Evolutionary conservation across 495 filamentous ascomycete species (phyloP), one percentile per base, ranked within the genome.

Genomic region (Rostrohypoxylon terebratum): DNA sequence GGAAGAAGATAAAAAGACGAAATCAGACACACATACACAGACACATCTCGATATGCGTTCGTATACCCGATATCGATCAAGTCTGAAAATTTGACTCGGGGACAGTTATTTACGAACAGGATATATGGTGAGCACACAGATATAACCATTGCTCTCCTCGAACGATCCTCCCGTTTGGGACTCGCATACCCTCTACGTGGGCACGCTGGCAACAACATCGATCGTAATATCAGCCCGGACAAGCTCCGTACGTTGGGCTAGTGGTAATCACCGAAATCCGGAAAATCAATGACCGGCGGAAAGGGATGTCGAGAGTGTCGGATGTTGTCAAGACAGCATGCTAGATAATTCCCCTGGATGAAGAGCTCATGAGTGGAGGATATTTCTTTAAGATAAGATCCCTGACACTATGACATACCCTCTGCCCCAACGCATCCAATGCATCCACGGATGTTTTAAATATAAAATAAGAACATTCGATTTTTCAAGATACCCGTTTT

Each of bases 401-500:
- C 47, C 2, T 25, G 14, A n/a, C 14, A 5, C 28, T 5, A 5
- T 5, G 6, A 28, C 28, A 28, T 28, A 28, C 6, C 28, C 16
- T 45, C 42, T 45, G 16, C 42, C 18, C 42, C 16, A 28, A 51
- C 20, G 34, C 28, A 18, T 28, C 28, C 1, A 28, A 28, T 5
- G 28, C 28, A 28, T 28, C 28, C 28, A 28, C 6, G 28, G 28
- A 28, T 31, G 51, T 55, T 55, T 55, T 36, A 31, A 18, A 16
- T 55, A 33, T n/a, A 36, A 36, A 16, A 7, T 7, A 8, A 9
- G n/a, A 25, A 36, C 31, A 13, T 18, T 55, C 31, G 31, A 55
- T 34, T 55, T 18, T 20, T 36, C 10, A 47, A n/a, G 36, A n/a
- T 47, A 18, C 38, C 47, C 51, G 45, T 61, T 48, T 58, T 69